phyloP scores from a whole-genome alignment of 2,329 filamentous ascomycete species.

The Metarhizium sp. region DNA sequence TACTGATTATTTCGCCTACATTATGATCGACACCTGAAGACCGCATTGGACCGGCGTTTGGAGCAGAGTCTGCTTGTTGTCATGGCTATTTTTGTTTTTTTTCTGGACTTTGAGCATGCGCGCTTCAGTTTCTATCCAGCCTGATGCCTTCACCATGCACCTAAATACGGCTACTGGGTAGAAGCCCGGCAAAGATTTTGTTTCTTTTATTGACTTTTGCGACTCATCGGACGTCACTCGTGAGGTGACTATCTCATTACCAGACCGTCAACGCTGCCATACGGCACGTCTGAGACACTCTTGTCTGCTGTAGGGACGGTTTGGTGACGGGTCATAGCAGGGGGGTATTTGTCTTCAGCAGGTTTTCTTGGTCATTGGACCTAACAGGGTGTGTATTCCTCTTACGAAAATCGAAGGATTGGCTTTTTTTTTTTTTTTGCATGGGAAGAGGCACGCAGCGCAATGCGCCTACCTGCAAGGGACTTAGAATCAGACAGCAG shows the following conservation, averaged over 20 bases:
- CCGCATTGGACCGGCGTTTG: conserved; percentile 7
- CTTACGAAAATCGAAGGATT: background rate
- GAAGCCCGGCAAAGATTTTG: background rate
- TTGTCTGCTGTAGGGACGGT: background rate
- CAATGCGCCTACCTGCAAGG: background rate
- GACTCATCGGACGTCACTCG: background rate
- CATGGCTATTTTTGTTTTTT: background rate
- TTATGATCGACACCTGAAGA: conserved; percentile 2
- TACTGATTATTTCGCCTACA: background rate
- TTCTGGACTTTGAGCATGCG: background rate
- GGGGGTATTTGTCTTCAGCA: background rate
- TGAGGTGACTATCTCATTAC: background rate
- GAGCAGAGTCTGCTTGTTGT: background rate
- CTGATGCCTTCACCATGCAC: background rate
- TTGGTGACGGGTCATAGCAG: background rate
- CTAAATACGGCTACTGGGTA: background rate
- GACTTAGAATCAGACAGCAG: background rate
- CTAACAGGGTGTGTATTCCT: background rate
- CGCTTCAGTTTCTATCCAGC: background rate
- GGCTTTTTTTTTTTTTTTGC: background rate
- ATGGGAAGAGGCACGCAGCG: background rate
- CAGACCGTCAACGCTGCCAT: background rate
- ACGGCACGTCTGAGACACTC: background rate
- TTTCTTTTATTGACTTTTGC: background rate
- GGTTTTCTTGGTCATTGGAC: background rate